Evolutionary conservation across 1,139 yeast species (phyloP).

Genomic region (Sugiyamaella japonica): DNA sequence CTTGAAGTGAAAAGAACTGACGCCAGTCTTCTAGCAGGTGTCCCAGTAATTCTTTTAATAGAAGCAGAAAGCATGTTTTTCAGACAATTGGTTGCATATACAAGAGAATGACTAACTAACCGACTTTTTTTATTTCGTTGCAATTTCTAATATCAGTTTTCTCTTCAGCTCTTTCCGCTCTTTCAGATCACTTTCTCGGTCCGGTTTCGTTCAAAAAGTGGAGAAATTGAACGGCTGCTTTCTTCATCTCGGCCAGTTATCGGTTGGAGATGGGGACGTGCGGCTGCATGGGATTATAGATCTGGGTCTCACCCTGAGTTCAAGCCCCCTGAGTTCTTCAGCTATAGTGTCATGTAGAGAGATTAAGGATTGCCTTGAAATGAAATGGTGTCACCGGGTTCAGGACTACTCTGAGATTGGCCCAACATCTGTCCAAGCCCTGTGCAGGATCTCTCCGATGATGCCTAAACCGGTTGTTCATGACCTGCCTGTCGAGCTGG

Average conservation of each 20-base stretch:
- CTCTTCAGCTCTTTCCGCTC: background rate
- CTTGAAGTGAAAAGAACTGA: background rate
- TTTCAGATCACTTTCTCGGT: background rate
- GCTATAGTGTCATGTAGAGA: no score
- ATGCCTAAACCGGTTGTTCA: no score
- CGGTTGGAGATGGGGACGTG: background rate
- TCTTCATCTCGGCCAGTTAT: background rate
- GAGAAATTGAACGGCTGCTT: background rate
- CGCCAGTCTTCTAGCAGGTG: background rate
- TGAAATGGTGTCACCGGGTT: no score
- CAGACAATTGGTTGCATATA: background rate
- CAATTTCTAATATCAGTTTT: background rate
- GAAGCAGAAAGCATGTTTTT: constrained; percentile 1
- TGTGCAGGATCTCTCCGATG: no score
- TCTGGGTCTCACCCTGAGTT: no score
- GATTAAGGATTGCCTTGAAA: no score
- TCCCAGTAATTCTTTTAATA: background rate
- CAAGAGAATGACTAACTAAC: no score
- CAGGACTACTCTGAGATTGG: no score
- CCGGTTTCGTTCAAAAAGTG: background rate
- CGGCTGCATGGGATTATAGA: background rate
- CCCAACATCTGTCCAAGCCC: no score
- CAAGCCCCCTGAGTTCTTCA: no score
- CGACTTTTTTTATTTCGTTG: background rate
- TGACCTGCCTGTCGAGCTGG: no score